phyloP scores from a whole-genome alignment of 371 early-diverging fungal genomes.

The Mortierella sp. region DNA sequence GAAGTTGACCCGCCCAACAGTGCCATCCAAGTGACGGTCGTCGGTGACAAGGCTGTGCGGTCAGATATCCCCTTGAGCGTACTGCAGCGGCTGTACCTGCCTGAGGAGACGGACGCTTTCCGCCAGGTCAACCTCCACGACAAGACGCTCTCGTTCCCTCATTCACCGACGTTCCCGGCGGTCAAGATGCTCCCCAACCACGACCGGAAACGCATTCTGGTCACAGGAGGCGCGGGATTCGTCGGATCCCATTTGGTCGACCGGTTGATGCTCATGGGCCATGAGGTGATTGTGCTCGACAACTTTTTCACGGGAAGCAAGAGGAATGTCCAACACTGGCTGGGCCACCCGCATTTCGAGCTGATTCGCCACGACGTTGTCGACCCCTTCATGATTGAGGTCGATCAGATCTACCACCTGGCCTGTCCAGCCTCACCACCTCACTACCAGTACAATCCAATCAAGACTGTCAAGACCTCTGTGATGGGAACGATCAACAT shows the following conservation, averaged over 20 bases:
- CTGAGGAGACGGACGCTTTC: slow-evolving; percentile 23
- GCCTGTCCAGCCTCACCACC: slow-evolving; percentile 93
- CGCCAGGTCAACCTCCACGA: slow-evolving; percentile 34
- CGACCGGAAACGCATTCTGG: slow-evolving; percentile 83
- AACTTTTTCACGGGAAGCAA: slow-evolving; percentile 89
- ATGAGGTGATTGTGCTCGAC: slow-evolving; percentile 88
- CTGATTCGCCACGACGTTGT: slow-evolving; percentile 88
- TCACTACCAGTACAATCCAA: slow-evolving; percentile 91
- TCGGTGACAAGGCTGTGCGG: slow-evolving; percentile 48
- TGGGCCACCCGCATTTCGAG: slow-evolving; percentile 91
- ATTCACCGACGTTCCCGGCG: slow-evolving; percentile 63
- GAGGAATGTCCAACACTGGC: slow-evolving; percentile 84
- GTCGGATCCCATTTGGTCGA: slow-evolving; percentile 92
- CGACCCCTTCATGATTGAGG: slow-evolving; percentile 88
- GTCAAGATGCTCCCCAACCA: slow-evolving; percentile 65
- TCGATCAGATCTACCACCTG: slow-evolving; percentile 88
- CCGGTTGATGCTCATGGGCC: slow-evolving; percentile 89
- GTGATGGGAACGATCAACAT: slow-evolving; percentile 93
- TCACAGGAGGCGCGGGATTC: slow-evolving; percentile 94
- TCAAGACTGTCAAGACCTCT: slow-evolving; percentile 90
- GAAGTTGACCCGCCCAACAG: neutral
- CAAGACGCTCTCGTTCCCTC: slow-evolving; percentile 64
- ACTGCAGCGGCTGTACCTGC: slow-evolving; percentile 51
- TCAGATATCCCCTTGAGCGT: slow-evolving; percentile 38
- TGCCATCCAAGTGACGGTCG: slow-evolving; percentile 28